Evolutionary conservation across 2,329 filamentous ascomycete genomes (phyloP).

Genomic region (Fulvia fulva): DNA sequence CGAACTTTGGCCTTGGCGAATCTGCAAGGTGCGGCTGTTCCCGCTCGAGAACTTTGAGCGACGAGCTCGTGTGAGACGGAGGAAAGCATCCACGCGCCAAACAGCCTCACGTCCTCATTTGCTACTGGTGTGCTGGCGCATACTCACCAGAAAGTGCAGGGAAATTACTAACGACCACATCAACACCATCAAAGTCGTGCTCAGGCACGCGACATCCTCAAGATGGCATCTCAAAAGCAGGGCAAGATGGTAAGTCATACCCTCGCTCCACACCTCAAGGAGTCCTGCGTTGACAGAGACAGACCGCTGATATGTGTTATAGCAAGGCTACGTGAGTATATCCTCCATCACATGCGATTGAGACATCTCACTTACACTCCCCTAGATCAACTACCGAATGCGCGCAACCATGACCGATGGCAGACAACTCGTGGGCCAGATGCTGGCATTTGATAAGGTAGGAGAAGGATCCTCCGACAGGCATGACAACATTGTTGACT

Average conservation of each 20-base stretch:
- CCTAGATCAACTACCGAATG: slow-evolving; percentile 98
- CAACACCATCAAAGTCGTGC: slow-evolving; percentile 35
- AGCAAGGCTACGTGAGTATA: slow-evolving; percentile 62
- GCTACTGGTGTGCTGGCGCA: neutral
- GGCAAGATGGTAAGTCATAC: slow-evolving; percentile 90
- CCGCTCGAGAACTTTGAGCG: neutral
- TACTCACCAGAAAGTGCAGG: neutral
- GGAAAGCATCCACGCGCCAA: neutral
- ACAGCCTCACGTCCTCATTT: neutral
- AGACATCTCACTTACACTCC: slow-evolving; percentile 17
- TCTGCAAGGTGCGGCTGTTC: neutral
- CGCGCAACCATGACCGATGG: slow-evolving; percentile 92
- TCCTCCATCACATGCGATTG: slow-evolving; percentile 12
- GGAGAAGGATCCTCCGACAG: slow-evolving; percentile 60
- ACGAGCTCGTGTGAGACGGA: neutral
- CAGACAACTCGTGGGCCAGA: slow-evolving; percentile 93
- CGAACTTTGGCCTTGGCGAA: neutral
- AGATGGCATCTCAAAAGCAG: slow-evolving; percentile 62
- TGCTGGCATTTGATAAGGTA: slow-evolving; percentile 98
- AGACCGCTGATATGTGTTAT: slow-evolving; percentile 39
- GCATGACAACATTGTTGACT: slow-evolving; percentile 18
- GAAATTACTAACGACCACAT: neutral
- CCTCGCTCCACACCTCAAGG: slow-evolving; percentile 19
- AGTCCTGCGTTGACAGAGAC: slow-evolving; percentile 42
- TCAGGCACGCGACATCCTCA: slow-evolving; percentile 35